Base-by-base conservation (phyloP, 2,329 filamentous ascomycete genomes). In the Alternaria gaisen region DNA sequence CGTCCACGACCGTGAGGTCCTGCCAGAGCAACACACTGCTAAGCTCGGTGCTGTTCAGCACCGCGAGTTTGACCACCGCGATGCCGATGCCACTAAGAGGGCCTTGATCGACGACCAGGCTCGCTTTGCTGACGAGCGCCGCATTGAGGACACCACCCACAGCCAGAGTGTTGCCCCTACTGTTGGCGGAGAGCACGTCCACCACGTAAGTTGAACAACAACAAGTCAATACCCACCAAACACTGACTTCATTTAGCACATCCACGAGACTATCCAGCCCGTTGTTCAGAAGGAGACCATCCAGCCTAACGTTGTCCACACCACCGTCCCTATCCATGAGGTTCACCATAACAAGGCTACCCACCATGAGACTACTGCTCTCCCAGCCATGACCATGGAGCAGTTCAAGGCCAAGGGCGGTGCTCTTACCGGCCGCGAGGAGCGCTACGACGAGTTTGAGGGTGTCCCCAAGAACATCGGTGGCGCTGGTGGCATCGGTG, bases 301-400 rank as follows among this genome's bases (percentile, higher is more conserved):
- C 28, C 86, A 90, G 65, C 89, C 88, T 2, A 83, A 87, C 16
- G 85, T 92, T 4, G 83, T 91, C 1, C 91, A 93, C 81, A 92
- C 88, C 24, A 91, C 88, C 1, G 83, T 90, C 0, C 90, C 90
- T 0, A 84, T 93, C 42, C 90, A 92, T 66, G 90, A 93, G 79
- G 85, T 86, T 2, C 90, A 92, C 72, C 88, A 91, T 69, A 87
- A 89, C 52, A 82, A 85, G 14, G 83, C 89, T 1, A 84, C 90
- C 60, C 87, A 91, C 73, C 90, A 93, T 72, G 82, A 84, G 43
- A 84, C 88, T 2, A 88, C 88, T 0, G 83, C 86, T 3, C 82
- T 92, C 0, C 90, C 90, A 1, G 77, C 85, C 11, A 87, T 91
- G 73, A 87, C 82, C 36, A 83, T 92, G 73, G 80, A 83, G 0